Base-by-base conservation (phyloP, 257 asterid species). In the Prunella vulgaris region DNA sequence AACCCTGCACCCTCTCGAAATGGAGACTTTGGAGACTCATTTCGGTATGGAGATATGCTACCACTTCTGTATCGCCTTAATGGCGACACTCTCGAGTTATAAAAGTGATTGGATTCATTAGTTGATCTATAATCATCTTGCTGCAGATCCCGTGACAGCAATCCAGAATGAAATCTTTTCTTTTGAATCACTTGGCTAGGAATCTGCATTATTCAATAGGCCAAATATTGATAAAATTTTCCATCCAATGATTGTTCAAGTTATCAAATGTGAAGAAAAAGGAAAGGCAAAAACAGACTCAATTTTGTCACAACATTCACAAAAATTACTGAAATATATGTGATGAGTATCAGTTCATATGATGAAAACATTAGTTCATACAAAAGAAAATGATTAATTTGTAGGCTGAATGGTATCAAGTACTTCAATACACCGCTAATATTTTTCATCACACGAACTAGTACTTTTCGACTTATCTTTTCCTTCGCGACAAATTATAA, bases 31-130 rank as follows among this genome's bases (percentile, higher is more conserved):
- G 96, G 91, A 8, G 90, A 77, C 54, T 87, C 91, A 37, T 89
- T 91, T 60, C 97, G 78, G 64, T 84, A 87, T 17, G 99, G 99
- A 71, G 97, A 91, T 70, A 87, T 79, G 79, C 72, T 88, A 1
- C 90, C 96, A 18, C 95, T 86, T 76, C 95, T 73, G 68, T 77
- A 75, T 18, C 82, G 86, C 79, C 91, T 83, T 49, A 82, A 64
- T 42, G 90, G 89, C 59, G 98, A 90, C 69, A 76, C 82, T n/a
- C 85, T 88, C 10, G 85, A 32, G 68, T 73, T 61, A 21, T 80
- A 15, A 61, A 69, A 72, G 66, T 69, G 84, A 38, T 73, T 78
- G 10, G 85, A 69, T 64, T 81, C 83, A 15, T 65, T 53, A 27
- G 57, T 38, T 20, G 68, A 74, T 76, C 78, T 87, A 44, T 68